phyloP scores from a whole-genome alignment of 2,329 filamentous ascomycete species.

The Aspergillus aculeatus region DNA sequence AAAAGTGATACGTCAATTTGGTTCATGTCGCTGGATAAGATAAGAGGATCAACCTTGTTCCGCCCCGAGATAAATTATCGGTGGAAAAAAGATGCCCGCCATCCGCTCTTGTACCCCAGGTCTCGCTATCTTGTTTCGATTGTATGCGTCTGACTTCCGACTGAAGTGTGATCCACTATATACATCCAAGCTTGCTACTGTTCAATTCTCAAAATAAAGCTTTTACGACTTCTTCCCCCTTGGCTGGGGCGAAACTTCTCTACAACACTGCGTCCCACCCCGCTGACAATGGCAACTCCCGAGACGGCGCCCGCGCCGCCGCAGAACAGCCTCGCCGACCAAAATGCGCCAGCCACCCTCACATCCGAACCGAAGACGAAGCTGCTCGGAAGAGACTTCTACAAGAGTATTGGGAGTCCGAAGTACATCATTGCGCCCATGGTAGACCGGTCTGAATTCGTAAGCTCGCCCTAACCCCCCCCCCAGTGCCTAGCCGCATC shows the following conservation, averaged over 20 bases:
- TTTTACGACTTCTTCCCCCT: constrained; percentile 26
- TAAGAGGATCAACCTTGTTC: constrained; percentile 27
- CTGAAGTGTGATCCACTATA: background rate
- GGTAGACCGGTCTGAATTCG: constrained; percentile 98
- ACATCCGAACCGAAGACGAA: constrained; percentile 48
- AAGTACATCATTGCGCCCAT: constrained; percentile 91
- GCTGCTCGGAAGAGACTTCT: constrained; percentile 83
- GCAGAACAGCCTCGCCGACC: constrained; percentile 18
- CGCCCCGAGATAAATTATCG: constrained; percentile 23
- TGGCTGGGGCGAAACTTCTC: constrained; percentile 26
- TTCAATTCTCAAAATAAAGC: constrained; percentile 30
- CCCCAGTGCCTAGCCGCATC: background rate
- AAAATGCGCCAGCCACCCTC: constrained; percentile 20
- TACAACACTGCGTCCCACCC: constrained; percentile 6
- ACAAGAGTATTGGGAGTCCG: constrained; percentile 89
- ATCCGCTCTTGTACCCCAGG: background rate
- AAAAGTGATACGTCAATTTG: background rate
- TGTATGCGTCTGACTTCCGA: background rate
- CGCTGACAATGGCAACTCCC: constrained; percentile 29
- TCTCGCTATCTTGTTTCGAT: background rate
- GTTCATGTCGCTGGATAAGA: constrained; percentile 26
- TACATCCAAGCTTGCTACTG: background rate
- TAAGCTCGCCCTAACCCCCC: constrained; percentile 48
- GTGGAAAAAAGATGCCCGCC: constrained; percentile 23
- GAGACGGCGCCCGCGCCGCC: constrained; percentile 20